Conservation (phyloP, 768 basidiomycete genomes). For the Cystofilobasidium bisporidii region DNA sequence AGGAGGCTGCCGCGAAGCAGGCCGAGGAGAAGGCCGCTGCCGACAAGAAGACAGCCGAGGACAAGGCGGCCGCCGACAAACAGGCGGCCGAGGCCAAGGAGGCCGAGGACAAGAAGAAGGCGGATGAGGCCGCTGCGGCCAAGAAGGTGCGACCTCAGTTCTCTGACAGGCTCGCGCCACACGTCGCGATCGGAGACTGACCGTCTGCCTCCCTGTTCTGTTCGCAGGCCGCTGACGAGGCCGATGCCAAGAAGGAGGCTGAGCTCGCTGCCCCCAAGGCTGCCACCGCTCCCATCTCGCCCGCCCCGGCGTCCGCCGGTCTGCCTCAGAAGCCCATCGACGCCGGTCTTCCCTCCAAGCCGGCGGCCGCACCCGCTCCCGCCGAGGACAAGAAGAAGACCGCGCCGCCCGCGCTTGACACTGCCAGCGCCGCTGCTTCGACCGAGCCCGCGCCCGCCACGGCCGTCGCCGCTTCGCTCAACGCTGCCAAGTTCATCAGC, state of each 20-base stretch:
- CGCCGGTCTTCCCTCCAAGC: constrained; percentile 30
- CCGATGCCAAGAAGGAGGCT: constrained; percentile 36
- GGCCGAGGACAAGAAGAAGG: constrained; percentile 12
- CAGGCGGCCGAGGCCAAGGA: constrained; percentile 10
- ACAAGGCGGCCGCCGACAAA: neutral
- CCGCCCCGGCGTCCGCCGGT: constrained; percentile 31
- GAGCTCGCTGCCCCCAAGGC: constrained; percentile 27
- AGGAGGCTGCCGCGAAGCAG: constrained; percentile 10
- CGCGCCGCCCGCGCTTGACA: neutral
- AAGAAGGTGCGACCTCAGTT: constrained; percentile 15
- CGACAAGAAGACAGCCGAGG: constrained; percentile 13
- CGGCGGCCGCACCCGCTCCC: constrained; percentile 13
- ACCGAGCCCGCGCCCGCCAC: constrained; percentile 1
- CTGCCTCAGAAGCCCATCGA: constrained; percentile 29
- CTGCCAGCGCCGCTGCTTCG: neutral
- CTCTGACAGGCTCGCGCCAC: too few relatives aligned
- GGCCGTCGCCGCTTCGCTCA: constrained; percentile 43
- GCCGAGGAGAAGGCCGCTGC: constrained; percentile 2
- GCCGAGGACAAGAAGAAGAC: constrained; percentile 16
- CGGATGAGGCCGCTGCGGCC: constrained; percentile 28
- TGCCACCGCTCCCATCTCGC: constrained; percentile 34
- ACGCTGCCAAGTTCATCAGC: constrained; percentile 73
- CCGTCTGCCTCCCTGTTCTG: neutral
- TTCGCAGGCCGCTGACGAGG: constrained; percentile 19
- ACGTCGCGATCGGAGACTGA: too few relatives aligned